A percentile compares a stretch with the other conserved stretches of the same genome.
These are phyloP conservation scores for Phyllosticta citriasiana DNA, from an alignment of 2,329 filamentous ascomycete species.

Conservation along the genomic window DNA sequence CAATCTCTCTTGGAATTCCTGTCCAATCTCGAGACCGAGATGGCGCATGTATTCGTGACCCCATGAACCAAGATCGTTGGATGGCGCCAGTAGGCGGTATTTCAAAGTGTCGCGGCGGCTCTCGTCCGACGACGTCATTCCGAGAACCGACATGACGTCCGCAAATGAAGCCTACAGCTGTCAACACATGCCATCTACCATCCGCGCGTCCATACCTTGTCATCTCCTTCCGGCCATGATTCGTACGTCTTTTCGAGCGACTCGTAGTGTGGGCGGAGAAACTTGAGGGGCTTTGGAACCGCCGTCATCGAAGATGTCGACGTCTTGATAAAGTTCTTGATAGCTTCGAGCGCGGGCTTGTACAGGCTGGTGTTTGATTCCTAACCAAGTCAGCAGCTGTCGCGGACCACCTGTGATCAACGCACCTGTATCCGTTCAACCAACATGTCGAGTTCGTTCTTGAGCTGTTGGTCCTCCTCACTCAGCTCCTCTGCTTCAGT, in stretches of 20 bases:
- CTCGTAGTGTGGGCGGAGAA: constrained; percentile 93
- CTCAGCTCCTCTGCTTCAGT: constrained; percentile 68
- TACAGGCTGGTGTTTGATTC: constrained; percentile 82
- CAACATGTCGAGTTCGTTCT: constrained; percentile 95
- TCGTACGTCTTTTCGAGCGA: constrained; percentile 80
- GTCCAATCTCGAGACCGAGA: constrained; percentile 87
- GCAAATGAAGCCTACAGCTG: constrained; percentile 58
- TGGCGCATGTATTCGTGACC: constrained; percentile 97
- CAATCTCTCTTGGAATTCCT: constrained; percentile 82
- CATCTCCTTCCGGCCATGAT: constrained; percentile 70
- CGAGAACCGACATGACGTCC: constrained; percentile 92
- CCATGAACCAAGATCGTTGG: constrained; percentile 91
- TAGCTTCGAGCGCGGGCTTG: constrained; percentile 83
- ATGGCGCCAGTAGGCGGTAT: constrained; percentile 81
- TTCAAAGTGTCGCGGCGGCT: constrained; percentile 93
- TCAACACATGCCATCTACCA: constrained; percentile 13
- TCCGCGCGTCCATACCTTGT: constrained; percentile 52
- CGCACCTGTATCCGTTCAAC: constrained; percentile 83
- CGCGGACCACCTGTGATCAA: neutral
- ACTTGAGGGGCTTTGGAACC: constrained; percentile 96
- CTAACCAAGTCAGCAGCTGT: constrained; percentile 22
- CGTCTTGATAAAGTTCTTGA: constrained; percentile 98
- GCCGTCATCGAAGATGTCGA: constrained; percentile 99
- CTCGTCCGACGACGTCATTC: constrained; percentile 98
- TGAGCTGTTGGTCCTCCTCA: constrained; percentile 96